These are phyloP conservation scores for Lanmaoa pseudosensibilis DNA, from an alignment of 768 basidiomycete species.

Conservation along the genomic window DNA sequence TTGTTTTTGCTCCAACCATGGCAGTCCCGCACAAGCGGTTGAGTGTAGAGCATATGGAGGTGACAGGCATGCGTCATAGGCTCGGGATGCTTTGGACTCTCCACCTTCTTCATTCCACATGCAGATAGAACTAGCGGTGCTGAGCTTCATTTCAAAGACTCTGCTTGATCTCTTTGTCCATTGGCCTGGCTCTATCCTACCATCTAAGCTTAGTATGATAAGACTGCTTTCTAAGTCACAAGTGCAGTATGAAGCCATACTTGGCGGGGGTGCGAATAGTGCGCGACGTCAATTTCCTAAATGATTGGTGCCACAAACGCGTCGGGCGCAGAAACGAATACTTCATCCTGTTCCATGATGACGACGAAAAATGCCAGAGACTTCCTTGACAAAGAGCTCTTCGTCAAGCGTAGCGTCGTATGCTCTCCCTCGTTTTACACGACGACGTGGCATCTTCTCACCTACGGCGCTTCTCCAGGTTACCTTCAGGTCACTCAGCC, in stretches of 20 bases:
- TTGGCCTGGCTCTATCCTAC: no score
- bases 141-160: no score
- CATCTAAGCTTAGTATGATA: no score
- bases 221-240: no score
- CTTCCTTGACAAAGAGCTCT: constrained; percentile 48
- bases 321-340: neutral
- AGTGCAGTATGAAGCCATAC: no score
- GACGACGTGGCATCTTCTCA: neutral
- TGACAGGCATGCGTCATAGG: no score
- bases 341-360: constrained; percentile 21
- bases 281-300: neutral
- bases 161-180: no score
- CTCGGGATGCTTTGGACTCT: no score
- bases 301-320: constrained; percentile 17
- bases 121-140: neutral
- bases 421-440: constrained; percentile 7
- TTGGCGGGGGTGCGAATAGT: neutral
- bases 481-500: constrained; percentile 75
- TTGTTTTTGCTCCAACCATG: neutral
- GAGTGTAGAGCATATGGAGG: neutral
- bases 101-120: neutral
- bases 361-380: constrained; percentile 34
- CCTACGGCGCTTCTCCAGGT: constrained; percentile 45
- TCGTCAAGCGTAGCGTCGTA: constrained; percentile 45
- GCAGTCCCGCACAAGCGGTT: neutral